Evolutionary conservation across 768 basidiomycete genomes (phyloP), one percentile per base, ranked within the genome.

Genomic region (Mycena indigotica): DNA sequence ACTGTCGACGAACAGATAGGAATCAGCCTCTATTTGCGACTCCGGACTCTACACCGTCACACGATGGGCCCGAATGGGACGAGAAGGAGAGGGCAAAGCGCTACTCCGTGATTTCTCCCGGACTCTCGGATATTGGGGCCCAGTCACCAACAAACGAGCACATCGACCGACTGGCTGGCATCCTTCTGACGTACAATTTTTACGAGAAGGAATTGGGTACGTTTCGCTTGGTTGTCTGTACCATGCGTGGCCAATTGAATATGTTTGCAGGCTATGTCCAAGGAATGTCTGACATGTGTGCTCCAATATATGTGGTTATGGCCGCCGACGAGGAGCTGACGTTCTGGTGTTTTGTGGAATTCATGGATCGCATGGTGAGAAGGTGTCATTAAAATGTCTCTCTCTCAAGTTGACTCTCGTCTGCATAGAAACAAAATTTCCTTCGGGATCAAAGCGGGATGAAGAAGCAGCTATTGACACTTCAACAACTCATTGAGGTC

Each of bases 221-320:
- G 87, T 77, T n/a, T n/a, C n/a, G 32, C 32, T 35, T 17, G 32
- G 8, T 29, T 25, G 60, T 58, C 28, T 30, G 59, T 49, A 53
- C 60, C 53, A 48, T 30, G 13, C 61, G 25, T 4, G 30, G 19
- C 21, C 19, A 25, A 23, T 30, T 56, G 39, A 56, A 55, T 17
- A 46, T 35, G 49, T 39, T 60, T 38, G 30, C 60, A 89, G 94
- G 95, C 26, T 98, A 98, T 70, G 97, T 98, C 4, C 97, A 98
- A 72, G 97, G 97, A 28, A 98, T 98, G 97, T 94, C 92, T 2
- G 97, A 99, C 72, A 82, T 99, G 15, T 91, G 92, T 65, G 89
- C 93, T 3, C 97, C 97, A 13, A 74, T 98, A 5, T 98, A 98
- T 67, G 88, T 98, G 24, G 91, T 95, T 16, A 87, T 92, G 83